Evolutionary conservation across 1,284 basidiomycete genomes (phyloP).

Genomic region (Cutaneotrichosporon sp.): DNA sequence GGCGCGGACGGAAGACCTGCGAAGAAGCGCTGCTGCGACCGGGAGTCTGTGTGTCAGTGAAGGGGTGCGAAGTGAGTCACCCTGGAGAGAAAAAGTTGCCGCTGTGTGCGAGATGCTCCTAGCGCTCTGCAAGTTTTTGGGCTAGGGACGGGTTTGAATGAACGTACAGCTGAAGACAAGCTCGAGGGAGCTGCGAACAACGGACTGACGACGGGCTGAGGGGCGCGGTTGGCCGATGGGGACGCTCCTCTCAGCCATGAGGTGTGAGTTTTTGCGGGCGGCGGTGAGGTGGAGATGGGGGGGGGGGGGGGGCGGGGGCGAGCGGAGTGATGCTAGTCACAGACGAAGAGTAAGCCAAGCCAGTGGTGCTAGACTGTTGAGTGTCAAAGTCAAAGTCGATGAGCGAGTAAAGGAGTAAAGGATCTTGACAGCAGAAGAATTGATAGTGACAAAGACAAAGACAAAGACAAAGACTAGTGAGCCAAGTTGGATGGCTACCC

Average conservation of each 20-base stretch:
- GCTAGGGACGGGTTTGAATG: background rate
- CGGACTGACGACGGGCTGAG: constrained; percentile 2
- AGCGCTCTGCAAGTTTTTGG: background rate
- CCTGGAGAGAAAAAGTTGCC: background rate
- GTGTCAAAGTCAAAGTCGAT: too few relatives aligned
- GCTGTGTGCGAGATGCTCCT: too few relatives aligned
- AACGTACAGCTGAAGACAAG: constrained; percentile 48
- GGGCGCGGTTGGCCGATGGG: constrained; percentile 10
- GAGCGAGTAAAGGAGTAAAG: too few relatives aligned
- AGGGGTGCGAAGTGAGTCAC: too few relatives aligned
- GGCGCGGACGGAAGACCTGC: constrained; percentile 39
- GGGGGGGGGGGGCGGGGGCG: background rate
- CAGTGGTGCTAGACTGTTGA: too few relatives aligned
- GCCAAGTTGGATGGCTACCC: too few relatives aligned
- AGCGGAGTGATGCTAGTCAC: too few relatives aligned
- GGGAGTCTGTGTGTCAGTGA: constrained; percentile 36
- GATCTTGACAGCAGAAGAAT: too few relatives aligned
- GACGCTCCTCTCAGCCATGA: constrained; percentile 13
- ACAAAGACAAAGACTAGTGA: too few relatives aligned
- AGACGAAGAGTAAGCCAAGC: too few relatives aligned
- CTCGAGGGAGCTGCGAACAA: constrained; percentile 44
- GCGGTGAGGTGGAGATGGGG: background rate
- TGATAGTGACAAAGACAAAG: too few relatives aligned
- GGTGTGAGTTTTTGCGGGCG: too few relatives aligned
- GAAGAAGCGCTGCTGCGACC: constrained; percentile 45